Conservation (phyloP, 208 protist species). For the Trichomonas vaginalis region DNA sequence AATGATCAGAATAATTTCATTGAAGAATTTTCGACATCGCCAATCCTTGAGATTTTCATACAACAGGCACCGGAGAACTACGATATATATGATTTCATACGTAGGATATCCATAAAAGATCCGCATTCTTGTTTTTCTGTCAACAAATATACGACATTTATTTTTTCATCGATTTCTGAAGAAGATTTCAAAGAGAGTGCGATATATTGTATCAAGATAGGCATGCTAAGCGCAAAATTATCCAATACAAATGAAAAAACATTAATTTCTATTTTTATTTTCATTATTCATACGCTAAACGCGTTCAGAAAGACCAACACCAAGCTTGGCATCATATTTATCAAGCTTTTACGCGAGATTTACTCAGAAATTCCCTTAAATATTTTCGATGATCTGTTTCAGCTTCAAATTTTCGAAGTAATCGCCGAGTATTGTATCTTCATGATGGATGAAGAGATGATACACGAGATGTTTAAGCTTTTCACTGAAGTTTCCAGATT, state of each 20-base stretch:
- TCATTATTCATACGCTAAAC: not conserved
- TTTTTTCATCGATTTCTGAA: not conserved
- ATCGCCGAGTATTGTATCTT: not conserved
- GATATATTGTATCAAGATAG: not conserved
- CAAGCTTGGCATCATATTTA: not conserved
- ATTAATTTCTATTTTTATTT: not conserved
- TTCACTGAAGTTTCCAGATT: not conserved
- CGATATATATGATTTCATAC: not conserved
- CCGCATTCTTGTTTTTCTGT: not conserved
- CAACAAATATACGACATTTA: not conserved
- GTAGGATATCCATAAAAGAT: not conserved
- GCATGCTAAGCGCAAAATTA: not conserved
- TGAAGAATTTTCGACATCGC: not conserved
- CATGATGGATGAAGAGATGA: not conserved
- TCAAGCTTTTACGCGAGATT: not conserved
- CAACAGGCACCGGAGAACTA: not conserved
- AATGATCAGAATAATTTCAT: not conserved
- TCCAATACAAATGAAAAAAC: not conserved
- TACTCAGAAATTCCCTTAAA: not conserved
- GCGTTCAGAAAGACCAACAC: not conserved
- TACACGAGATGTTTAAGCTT: not conserved
- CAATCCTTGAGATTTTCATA: not conserved
- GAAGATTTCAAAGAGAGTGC: not conserved
- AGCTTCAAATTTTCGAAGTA: not conserved
- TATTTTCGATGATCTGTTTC: not conserved